Conservation (phyloP, 768 basidiomycete genomes). For the Rhizopogon vulgaris region DNA sequence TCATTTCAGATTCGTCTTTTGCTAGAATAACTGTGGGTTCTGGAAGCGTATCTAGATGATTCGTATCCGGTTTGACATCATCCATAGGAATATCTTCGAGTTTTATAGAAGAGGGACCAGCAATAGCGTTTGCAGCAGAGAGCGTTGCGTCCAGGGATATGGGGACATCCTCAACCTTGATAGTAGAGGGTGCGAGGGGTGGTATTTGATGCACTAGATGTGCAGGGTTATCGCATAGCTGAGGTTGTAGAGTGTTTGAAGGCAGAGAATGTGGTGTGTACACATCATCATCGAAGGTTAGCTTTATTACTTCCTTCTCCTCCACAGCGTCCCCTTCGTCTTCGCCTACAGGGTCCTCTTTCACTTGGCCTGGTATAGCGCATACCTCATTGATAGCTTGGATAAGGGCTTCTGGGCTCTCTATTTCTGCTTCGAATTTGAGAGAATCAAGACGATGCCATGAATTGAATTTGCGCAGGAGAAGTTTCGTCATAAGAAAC, state of each 20-base stretch:
- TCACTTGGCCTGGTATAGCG: neutral
- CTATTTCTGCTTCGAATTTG: conserved; percentile 38
- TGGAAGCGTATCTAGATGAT: neutral
- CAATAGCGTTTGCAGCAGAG: neutral
- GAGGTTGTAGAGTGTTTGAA: neutral
- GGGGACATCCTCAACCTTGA: conserved; percentile 1
- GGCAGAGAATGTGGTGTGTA: neutral
- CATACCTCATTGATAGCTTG: conserved; percentile 43
- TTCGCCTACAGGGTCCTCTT: conserved; percentile 1
- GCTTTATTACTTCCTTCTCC: conserved; percentile 30
- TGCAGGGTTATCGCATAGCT: too few species aligned
- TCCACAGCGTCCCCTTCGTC: conserved; percentile 14
- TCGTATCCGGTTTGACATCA: neutral
- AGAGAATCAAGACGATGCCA: conserved; percentile 47
- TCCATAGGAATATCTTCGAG: conserved; percentile 3
- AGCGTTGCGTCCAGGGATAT: neutral
- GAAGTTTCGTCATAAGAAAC: conserved; percentile 58
- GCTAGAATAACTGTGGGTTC: conserved; percentile 28
- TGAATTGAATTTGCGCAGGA: conserved; percentile 51
- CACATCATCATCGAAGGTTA: conserved; percentile 23
- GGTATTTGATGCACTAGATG: too few species aligned
- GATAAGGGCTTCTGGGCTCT: conserved; percentile 27
- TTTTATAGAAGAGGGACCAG: conserved; percentile 4
- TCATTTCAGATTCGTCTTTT: conserved; percentile 33
- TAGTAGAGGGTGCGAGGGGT: neutral